A percentile compares a stretch with the other conserved stretches of the same genome.
These are phyloP conservation scores for Aspergillus quadricinctus DNA, from an alignment of 2,329 filamentous ascomycete genomes.

Conservation along the genomic window DNA sequence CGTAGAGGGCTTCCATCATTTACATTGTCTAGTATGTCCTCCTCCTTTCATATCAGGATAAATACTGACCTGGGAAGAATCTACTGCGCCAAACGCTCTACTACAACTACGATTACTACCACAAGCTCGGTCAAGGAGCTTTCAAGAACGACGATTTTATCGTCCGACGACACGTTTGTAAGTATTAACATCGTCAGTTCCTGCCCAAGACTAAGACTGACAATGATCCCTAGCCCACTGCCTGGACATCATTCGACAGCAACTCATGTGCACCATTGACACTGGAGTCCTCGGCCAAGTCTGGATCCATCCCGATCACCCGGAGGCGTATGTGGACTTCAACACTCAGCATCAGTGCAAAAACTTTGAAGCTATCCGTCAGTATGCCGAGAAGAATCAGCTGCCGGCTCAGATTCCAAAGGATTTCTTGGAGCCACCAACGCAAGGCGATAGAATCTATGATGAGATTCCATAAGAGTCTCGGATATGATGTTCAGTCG, in stretches of 20 bases:
- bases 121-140: conserved; percentile 45
- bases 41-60: neutral
- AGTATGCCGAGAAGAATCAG: conserved; percentile 54
- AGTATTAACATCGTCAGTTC: conserved; percentile 22
- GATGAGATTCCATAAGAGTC: conserved; percentile 18
- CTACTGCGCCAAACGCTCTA: conserved; percentile 55
- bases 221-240: conserved; percentile 48
- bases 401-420: conserved; percentile 39
- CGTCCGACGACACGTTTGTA: conserved; percentile 55
- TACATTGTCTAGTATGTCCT: conserved; percentile 6
- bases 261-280: conserved; percentile 61
- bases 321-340: conserved; percentile 57
- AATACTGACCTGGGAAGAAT: conserved; percentile 39
- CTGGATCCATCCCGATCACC: conserved; percentile 48
- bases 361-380: conserved; percentile 51
- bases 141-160: conserved; percentile 55
- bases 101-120: conserved; percentile 59
- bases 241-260: conserved; percentile 58
- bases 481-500: too few relatives aligned
- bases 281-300: conserved; percentile 58
- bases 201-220: neutral
- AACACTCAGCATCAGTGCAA: conserved; percentile 58
- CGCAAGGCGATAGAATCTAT: conserved; percentile 16
- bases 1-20: conserved; percentile 29
- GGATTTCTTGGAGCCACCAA: conserved; percentile 42